Evolutionary conservation across 2,329 filamentous ascomycete genomes (phyloP), one percentile per base, ranked within the genome.

Genomic region (Zalaria obscura): DNA sequence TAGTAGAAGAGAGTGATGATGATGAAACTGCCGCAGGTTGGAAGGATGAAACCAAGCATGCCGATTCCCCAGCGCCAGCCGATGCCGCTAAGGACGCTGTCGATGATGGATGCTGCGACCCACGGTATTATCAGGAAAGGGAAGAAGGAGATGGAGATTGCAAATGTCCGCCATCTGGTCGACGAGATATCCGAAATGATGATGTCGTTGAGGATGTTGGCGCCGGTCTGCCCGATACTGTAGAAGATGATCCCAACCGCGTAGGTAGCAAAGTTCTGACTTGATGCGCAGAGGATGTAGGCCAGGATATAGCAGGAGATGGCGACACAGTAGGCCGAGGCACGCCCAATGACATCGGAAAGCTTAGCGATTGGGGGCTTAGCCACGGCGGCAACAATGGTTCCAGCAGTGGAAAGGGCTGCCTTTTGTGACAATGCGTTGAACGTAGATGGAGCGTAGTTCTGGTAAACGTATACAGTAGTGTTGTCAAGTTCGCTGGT

Each of bases 51-150:
- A 25, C 58, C 60, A 35, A 65, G 62, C 57, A 66, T 65, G 40
- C 62, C 63, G 36, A 64, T 65, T 28, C 62, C 64, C 62, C 62
- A 66, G 28, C 63, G 50, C 64, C 64, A 68, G 4, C 63, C 64
- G 31, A 66, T 65, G 2, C 55, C 57, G 25, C 52, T 48, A 2
- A 64, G 51, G 1, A 63, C 63, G 25, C 51, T 58, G 7, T 65
- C 56, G n/a, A 61, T 56, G 32, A 67, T 64, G 38, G 62, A 57
- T 1, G 61, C 62, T 3, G 62, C 58, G 3, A 61, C 47, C 60
- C 62, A 67, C 0, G 64, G 61, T 3, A 57, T 61, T 38, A 67
- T 51, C 18, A 67, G 49, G 40, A 61, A 64, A 1, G 64, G 64
- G 1, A 62, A 47, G 39, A 60, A 65, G 35, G 59, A 51, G 4